Evolutionary conservation across 176 grass and related monocot genomes (phyloP), one percentile per base, ranked within the genome.

Genomic region (Hyparrhenia diplandra): DNA sequence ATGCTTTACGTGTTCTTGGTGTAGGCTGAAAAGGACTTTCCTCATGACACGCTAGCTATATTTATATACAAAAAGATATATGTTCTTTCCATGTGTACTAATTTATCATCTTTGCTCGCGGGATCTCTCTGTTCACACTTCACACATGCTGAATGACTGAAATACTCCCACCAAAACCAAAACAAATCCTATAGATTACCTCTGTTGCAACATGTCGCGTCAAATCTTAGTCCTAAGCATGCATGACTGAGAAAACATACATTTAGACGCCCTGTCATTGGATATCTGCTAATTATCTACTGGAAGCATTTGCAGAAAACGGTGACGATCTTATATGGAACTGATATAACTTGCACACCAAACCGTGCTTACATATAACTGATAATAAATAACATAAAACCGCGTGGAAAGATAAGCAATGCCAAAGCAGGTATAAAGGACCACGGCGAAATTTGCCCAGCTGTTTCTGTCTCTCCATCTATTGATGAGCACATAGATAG

Each of bases 71-170:
- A 39, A 39, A 36, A 36, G 17, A 51, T 51, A 20, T 20, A 52
- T 32, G 6, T 46, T 67, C 66, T 69, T 62, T 76, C 45, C 4
- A 27, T 27, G 18, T 10, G 9, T 55, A 18, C 9, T 36, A 36
- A 36, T 66, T 32, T 74, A 47, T 47, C 45, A 47, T 47, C 45
- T 57, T 57, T 40, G 14, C 16, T 42, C 4, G 29, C 45, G 64
- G 87, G 54, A 89, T 85, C 71, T 81, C 2, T 80, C 20, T 28
- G 87, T 70, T 85, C 87, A 84, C 78, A 80, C 76, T 60, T 23
- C 64, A 32, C 64, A 32, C 52, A 55, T 55, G 52, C 54, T 58
- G 20, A 58, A 58, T 58, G 54, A 23, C 51, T 8, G 13, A 23
- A 68, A 67, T n/a, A 34, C 32, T 45, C 13, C 13, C 14, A 47